Evolutionary conservation across 2,329 filamentous ascomycete species (phyloP).

Genomic region (Kalaharituber pfeilii): DNA sequence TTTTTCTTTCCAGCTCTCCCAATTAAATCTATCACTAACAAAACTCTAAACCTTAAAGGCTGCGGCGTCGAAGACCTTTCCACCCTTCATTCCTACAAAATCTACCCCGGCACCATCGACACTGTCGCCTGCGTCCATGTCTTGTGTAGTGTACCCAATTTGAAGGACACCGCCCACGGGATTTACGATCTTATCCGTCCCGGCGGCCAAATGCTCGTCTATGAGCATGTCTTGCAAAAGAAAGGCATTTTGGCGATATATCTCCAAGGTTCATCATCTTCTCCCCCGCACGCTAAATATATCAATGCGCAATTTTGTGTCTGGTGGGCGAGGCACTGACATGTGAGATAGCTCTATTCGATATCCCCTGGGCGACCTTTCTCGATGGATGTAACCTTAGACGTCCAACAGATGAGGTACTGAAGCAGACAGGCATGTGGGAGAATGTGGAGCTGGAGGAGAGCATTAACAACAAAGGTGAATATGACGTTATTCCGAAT

Average conservation of each 20-base stretch:
- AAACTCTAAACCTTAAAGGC: background rate
- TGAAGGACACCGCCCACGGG: constrained; percentile 27
- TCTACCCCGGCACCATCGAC: constrained; percentile 27
- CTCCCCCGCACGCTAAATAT: too few relatives aligned
- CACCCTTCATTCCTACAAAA: background rate
- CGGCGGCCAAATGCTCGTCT: constrained; percentile 37
- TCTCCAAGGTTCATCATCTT: too few relatives aligned
- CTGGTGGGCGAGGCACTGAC: too few relatives aligned
- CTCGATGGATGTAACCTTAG: constrained; percentile 36
- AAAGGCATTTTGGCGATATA: too few relatives aligned
- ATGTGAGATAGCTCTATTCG: constrained; percentile 6
- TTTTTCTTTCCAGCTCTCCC: too few relatives aligned
- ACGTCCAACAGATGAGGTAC: constrained; percentile 31
- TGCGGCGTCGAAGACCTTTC: background rate
- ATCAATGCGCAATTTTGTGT: too few relatives aligned
- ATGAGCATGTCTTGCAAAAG: too few relatives aligned
- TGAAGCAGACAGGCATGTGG: constrained; percentile 29
- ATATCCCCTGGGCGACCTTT: constrained; percentile 36
- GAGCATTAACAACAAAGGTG: background rate
- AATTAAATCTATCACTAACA: too few relatives aligned
- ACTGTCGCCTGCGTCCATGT: constrained; percentile 38
- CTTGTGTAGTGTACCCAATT: constrained; percentile 34
- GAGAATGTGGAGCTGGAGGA: background rate
- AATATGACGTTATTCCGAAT: constrained; percentile 9
- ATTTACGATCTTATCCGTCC: constrained; percentile 37